A percentile compares a stretch with the other conserved stretches of the same genome.
These are phyloP conservation scores for Citrus hindsii DNA, from an alignment of 345 rosid species.

Conservation along the genomic window DNA sequence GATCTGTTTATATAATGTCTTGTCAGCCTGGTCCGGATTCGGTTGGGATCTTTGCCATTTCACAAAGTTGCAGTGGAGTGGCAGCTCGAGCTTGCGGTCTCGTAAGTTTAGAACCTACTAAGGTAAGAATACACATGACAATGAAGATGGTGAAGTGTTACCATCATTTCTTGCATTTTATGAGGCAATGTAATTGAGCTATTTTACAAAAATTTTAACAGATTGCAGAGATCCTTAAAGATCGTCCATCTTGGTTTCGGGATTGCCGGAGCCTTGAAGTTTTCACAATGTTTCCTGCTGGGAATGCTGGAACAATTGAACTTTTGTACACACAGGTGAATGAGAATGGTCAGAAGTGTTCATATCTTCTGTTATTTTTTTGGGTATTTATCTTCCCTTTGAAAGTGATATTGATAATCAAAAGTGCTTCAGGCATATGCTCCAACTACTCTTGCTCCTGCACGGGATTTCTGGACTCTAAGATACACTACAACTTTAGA, in stretches of 20 bases:
- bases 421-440: conserved; percentile 68
- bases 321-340: conserved; percentile 88
- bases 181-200: neutral
- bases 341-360: neutral
- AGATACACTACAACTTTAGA: conserved; percentile 91
- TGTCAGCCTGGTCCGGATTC: conserved; percentile 99
- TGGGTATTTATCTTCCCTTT: neutral
- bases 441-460: conserved; percentile 97
- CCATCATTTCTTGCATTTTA: neutral
- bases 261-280: conserved; percentile 99
- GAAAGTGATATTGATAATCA: neutral
- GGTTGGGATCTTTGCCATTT: conserved; percentile 99
- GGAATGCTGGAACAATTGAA: conserved; percentile 93
- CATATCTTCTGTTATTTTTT: conserved; percentile 1
- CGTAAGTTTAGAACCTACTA: conserved; percentile 92
- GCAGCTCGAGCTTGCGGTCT: conserved; percentile 99
- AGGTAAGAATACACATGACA: conserved; percentile 38
- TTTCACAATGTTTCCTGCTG: conserved; percentile 92
- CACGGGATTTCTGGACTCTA: conserved; percentile 97
- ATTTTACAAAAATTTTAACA: conserved; percentile 24
- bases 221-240: conserved; percentile 99
- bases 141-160: neutral
- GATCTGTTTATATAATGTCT: conserved; percentile 1
- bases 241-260: conserved; percentile 97
- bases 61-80: conserved; percentile 99